Base-by-base conservation (phyloP, 169 alveolate genomes). In the Theileria equi region DNA sequence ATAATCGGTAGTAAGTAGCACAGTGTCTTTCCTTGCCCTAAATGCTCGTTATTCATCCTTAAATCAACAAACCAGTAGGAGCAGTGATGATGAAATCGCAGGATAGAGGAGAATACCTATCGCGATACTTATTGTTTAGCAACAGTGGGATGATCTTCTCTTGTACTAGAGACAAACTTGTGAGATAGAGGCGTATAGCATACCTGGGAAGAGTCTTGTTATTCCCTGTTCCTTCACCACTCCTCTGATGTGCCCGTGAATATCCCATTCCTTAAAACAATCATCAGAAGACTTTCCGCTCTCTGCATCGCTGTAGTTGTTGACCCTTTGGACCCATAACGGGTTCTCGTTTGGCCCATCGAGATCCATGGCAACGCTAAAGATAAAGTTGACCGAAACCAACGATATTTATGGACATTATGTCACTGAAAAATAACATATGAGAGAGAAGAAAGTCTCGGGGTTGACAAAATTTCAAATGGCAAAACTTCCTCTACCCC, bases 11-110 rank as follows among this genome's bases (percentile, higher is more conserved):
- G 35, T 52, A 66, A 47, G 34, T 74, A 74, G 28, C 80, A 74
- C 23, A 74, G 65, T 16, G 84, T 74, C 44, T 74, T 74, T 23
- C 84, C 84, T 50, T 74, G 84, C 21, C 84, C 84, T 60, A 25
- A 5, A 11, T 13, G 26, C 16, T 10, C 32, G 29, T 53, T 23
- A 17, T 44, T 25, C 23, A 55, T 25, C 28, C 52, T 44, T 44
- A 49, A 29, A n/a, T n/a, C 29, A 4, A 4, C 17, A 49, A 34
- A 60, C 71, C 71, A 3, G 84, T 74, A 17, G 84, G 84, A 6
- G 84, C 79, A 17, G 80, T 64, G 11, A 74, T 48, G 32, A 74
- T 70, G 13, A 65, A 41, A 29, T 74, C 84, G 21, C 63, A 74
- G 21, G 71, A 38, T 2, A 64, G 19, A 6, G 29, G 52, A 16